These are phyloP conservation scores for Quercus bicolor DNA, from an alignment of 306 rosid genomes.

Conservation along the genomic window DNA sequence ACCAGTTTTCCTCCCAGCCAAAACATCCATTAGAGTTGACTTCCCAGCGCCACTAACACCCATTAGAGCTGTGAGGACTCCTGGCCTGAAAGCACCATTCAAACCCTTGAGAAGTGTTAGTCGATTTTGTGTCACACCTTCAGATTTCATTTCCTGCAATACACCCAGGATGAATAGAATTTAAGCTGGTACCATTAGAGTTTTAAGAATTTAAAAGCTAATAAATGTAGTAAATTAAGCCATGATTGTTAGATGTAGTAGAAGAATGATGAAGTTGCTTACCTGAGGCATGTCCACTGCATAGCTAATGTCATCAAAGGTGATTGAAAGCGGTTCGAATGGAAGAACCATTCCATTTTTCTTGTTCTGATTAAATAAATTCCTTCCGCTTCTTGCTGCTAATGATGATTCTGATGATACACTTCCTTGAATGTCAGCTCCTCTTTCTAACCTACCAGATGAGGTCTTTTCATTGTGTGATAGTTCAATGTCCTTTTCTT, in stretches of 20 bases:
- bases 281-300: slow-evolving; percentile 80
- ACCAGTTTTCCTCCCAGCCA: slow-evolving; percentile 87
- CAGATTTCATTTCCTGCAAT: slow-evolving; percentile 42
- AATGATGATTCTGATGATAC: neutral
- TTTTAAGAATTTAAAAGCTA: too few species aligned
- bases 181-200: too few species aligned
- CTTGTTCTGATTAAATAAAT: slow-evolving; percentile 3
- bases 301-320: slow-evolving; percentile 74
- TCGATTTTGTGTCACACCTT: slow-evolving; percentile 23
- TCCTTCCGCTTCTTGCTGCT: slow-evolving; percentile 6
- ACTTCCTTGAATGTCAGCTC: slow-evolving; percentile 19
- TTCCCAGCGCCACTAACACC: slow-evolving; percentile 93
- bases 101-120: slow-evolving; percentile 72
- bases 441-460: too few species aligned
- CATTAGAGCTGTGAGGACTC: slow-evolving; percentile 80
- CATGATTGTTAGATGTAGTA: too few species aligned
- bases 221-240: too few species aligned
- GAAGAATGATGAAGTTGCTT: too few species aligned
- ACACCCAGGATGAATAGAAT: too few species aligned
- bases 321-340: slow-evolving; percentile 65
- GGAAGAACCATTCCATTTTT: slow-evolving; percentile 86
- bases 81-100: slow-evolving; percentile 84
- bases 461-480: too few species aligned
- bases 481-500: slow-evolving; percentile 2
- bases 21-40: slow-evolving; percentile 86